Conservation (phyloP, 2,329 filamentous ascomycete species). For the Lasiodiplodia sp. region DNA sequence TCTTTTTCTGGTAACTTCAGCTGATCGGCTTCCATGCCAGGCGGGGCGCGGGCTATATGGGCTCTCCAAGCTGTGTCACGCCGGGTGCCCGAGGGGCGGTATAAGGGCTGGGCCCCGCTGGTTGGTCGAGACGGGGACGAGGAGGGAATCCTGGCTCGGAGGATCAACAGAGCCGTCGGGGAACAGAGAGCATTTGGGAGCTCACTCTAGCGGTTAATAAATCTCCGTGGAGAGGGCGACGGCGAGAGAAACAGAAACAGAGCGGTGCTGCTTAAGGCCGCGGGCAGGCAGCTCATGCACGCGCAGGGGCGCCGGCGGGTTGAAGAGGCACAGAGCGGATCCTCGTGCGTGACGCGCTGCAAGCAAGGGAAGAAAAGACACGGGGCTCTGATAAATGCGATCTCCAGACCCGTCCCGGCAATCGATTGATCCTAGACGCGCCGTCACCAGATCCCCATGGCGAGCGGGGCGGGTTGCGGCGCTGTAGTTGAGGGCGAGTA, state of each 20-base stretch:
- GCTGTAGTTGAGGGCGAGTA: neutral
- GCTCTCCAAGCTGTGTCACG: constrained; percentile 20
- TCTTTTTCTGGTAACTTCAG: constrained; percentile 3
- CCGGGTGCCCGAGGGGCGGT: constrained; percentile 2
- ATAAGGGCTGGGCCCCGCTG: neutral
- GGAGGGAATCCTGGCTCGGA: neutral
- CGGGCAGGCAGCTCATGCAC: neutral
- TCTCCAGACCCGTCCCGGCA: constrained; percentile 16
- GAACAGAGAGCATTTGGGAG: neutral
- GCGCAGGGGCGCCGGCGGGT: neutral
- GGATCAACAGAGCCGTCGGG: constrained; percentile 7
- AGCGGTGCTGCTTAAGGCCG: constrained; percentile 5
- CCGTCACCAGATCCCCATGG: constrained; percentile 25
- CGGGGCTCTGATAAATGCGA: constrained; percentile 16
- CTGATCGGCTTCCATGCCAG: constrained; percentile 19
- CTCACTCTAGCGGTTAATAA: constrained; percentile 4
- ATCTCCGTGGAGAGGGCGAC: neutral
- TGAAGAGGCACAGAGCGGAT: neutral
- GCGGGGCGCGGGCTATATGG: constrained; percentile 1
- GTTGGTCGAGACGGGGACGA: neutral
- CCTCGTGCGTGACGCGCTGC: constrained; percentile 8
- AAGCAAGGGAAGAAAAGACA: constrained; percentile 17
- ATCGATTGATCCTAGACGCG: constrained; percentile 17
- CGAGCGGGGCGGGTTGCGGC: neutral
- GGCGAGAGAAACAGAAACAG: neutral